These are phyloP conservation scores for Dryas integrifolia DNA, from an alignment of 331 rosid species.

Conservation along the genomic window DNA sequence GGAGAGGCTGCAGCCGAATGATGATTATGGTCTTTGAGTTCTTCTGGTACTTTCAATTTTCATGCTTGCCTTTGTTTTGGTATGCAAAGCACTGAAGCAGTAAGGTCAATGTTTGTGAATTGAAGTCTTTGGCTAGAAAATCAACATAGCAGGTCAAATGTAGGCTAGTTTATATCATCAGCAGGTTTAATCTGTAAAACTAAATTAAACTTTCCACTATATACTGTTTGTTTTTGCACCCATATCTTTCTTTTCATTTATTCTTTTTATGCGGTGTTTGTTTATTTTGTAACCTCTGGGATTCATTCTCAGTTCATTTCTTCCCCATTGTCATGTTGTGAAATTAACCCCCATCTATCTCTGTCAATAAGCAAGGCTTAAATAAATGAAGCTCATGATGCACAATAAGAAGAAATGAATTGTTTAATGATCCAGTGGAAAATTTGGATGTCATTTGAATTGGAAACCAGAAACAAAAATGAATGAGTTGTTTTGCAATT, in stretches of 20 bases:
- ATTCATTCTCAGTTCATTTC: background rate
- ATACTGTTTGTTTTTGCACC: conserved; percentile 10
- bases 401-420: background rate
- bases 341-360: background rate
- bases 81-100: conserved; percentile 7
- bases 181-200: conserved; percentile 41
- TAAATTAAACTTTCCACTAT: conserved; percentile 30
- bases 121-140: conserved; percentile 19
- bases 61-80: conserved; percentile 18
- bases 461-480: background rate
- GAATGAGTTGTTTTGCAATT: background rate
- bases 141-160: conserved; percentile 30
- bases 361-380: no score
- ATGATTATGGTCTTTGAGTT: conserved; percentile 13
- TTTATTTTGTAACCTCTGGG: background rate
- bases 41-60: conserved; percentile 24
- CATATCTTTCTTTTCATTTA: background rate
- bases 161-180: conserved; percentile 35
- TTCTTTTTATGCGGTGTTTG: background rate
- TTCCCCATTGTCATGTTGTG: background rate
- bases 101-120: conserved; percentile 18
- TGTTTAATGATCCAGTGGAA: background rate
- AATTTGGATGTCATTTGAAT: conserved; percentile 3
- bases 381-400: background rate
- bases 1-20: conserved; percentile 55